A percentile compares a stretch with the other conserved stretches of the same genome.
phyloP scores from a whole-genome alignment of 2,329 filamentous ascomycete genomes.

The Trichophyton verrucosum region DNA sequence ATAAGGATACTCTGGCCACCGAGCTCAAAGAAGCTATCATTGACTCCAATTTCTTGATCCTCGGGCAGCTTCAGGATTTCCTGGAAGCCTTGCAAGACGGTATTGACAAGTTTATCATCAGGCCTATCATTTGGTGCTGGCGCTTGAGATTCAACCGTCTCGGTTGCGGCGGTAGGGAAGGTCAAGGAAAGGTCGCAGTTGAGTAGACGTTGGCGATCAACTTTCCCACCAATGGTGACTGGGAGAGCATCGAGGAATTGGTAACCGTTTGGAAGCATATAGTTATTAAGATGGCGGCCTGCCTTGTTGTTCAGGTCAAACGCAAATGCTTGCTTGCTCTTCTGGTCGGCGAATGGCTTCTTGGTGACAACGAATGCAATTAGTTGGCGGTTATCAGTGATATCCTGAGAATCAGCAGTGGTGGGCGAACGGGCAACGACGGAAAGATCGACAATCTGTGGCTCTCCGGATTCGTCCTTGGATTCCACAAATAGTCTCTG shows the following conservation, averaged over 20 bases:
- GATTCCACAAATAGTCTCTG: slow-evolving; percentile 7
- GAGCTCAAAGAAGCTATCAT: slow-evolving; percentile 9
- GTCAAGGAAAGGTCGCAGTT: slow-evolving; percentile 3
- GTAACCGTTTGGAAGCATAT: slow-evolving; percentile 10
- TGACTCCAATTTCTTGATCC: slow-evolving; percentile 2
- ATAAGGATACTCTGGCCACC: slow-evolving; percentile 9
- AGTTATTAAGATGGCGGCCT: slow-evolving; percentile 5
- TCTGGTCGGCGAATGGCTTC: slow-evolving; percentile 6
- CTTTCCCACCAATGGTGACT: slow-evolving; percentile 8
- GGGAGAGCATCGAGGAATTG: slow-evolving; percentile 9
- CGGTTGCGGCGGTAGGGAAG: neutral
- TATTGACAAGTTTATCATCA: neutral
- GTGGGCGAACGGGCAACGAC: slow-evolving; percentile 5
- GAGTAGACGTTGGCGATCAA: slow-evolving; percentile 8
- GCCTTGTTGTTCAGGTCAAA: slow-evolving; percentile 5
- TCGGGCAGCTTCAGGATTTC: slow-evolving; percentile 8
- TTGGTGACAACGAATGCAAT: slow-evolving; percentile 8
- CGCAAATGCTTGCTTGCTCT: slow-evolving; percentile 5
- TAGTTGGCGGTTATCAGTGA: slow-evolving; percentile 8
- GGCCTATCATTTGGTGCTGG: neutral
- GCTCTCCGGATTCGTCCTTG: slow-evolving; percentile 2
- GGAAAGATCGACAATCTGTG: slow-evolving; percentile 8
- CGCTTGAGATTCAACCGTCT: neutral
- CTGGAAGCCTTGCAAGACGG: slow-evolving; percentile 5
- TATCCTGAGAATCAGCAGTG: neutral